Conservation (phyloP, 1,284 basidiomycete species). For the Austroboletus rostrupii region DNA sequence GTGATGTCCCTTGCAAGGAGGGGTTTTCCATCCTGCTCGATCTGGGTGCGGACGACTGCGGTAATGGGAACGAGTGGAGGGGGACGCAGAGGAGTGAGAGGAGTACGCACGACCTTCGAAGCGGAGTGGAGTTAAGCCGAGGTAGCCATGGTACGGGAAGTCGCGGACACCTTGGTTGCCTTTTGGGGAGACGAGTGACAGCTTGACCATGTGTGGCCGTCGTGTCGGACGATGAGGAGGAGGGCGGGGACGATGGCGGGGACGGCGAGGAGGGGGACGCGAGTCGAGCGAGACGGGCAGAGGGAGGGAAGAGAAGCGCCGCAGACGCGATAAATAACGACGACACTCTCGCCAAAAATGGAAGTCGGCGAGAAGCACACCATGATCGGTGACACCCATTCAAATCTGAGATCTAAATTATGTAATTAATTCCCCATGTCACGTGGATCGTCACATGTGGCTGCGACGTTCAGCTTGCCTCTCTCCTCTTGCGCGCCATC, state of each 20-base stretch:
- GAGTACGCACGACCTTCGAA: conserved; percentile 64
- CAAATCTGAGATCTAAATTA: conserved; percentile 26
- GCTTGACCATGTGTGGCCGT: conserved; percentile 51
- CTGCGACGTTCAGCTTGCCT: not conserved
- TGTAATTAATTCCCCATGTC: conserved; percentile 6
- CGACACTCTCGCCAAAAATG: conserved; percentile 24
- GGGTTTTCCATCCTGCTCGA: conserved; percentile 67
- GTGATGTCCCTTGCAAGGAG: conserved; percentile 60
- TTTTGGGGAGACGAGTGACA: conserved; percentile 55
- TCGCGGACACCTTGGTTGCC: conserved; percentile 66
- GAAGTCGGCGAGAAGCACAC: conserved; percentile 32
- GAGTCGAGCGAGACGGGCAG: conserved; percentile 13
- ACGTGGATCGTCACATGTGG: conserved; percentile 25
- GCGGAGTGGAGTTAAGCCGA: conserved; percentile 74
- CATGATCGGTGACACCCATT: conserved; percentile 24
- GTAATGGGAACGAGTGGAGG: conserved; percentile 4
- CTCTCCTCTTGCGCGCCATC: not conserved
- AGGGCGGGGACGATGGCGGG: conserved; percentile 22
- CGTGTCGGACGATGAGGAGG: conserved; percentile 31
- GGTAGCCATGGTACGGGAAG: conserved; percentile 74
- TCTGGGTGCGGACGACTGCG: conserved; percentile 60
- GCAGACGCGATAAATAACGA: conserved; percentile 33
- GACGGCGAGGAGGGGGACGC: conserved; percentile 27
- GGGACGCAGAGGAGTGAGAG: conserved; percentile 9
- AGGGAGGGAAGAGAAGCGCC: conserved; percentile 28